phyloP scores from a whole-genome alignment of 2,329 filamentous ascomycete genomes.

The Sarocladiaceae sp. region DNA sequence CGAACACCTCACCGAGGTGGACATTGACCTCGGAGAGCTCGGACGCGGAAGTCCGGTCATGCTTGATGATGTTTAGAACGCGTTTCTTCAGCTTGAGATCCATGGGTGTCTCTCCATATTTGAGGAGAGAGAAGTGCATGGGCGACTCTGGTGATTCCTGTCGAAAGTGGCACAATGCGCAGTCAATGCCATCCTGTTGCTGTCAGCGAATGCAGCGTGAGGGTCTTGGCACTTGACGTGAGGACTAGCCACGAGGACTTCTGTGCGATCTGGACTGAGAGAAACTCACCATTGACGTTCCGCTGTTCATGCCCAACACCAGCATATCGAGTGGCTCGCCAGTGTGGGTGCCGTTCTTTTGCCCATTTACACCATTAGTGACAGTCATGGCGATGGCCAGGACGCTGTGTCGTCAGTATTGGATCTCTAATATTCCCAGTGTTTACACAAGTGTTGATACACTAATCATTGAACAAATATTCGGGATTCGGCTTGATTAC shows the following conservation, averaged over 20 bases:
- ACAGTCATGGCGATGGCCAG: neutral
- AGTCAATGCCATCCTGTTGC: constrained; percentile 57
- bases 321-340: neutral
- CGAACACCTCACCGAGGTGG: constrained; percentile 52
- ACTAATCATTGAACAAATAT: too few relatives aligned
- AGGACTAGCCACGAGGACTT: too few relatives aligned
- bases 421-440: too few relatives aligned
- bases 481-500: too few relatives aligned
- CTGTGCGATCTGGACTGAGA: too few relatives aligned
- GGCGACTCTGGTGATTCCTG: constrained; percentile 46
- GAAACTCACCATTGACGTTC: constrained; percentile 50
- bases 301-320: constrained; percentile 22
- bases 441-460: too few relatives aligned
- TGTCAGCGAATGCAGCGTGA: too few relatives aligned
- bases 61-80: constrained; percentile 52
- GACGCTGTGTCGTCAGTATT: too few relatives aligned
- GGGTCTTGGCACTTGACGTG: too few relatives aligned
- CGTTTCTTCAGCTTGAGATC: constrained; percentile 49
- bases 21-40: constrained; percentile 54
- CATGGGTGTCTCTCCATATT: constrained; percentile 53
- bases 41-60: constrained; percentile 47
- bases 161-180: constrained; percentile 51
- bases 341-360: neutral
- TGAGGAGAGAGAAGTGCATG: constrained; percentile 53
- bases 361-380: neutral